Conservation (phyloP, 1,139 yeast genomes). For the Debaryomycetaceae sp. region DNA sequence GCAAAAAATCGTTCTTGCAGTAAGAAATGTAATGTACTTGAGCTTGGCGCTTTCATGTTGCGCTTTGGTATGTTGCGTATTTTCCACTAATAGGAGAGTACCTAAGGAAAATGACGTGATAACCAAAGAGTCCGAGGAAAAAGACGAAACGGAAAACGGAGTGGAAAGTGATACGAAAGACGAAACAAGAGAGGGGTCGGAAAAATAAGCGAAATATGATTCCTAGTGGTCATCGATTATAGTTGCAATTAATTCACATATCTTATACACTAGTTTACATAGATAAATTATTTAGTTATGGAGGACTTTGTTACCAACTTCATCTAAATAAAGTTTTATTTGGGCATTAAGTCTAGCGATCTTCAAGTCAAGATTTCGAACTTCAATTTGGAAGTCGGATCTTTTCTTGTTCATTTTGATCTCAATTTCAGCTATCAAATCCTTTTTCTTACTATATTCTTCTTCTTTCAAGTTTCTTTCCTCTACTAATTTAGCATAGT, state of each 20-base stretch:
- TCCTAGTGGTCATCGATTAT: background rate
- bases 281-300: background rate
- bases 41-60: conserved; percentile 31
- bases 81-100: conserved; percentile 36
- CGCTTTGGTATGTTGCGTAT: conserved; percentile 25
- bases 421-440: conserved; percentile 47
- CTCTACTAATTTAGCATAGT: conserved; percentile 46
- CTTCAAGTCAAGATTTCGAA: conserved; percentile 51
- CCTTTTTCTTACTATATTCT: conserved; percentile 47
- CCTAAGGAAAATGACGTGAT: conserved; percentile 32
- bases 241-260: conserved; percentile 1
- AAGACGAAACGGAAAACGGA: conserved; percentile 3
- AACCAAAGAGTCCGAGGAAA: conserved; percentile 13
- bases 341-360: conserved; percentile 54
- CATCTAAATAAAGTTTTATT: conserved; percentile 30
- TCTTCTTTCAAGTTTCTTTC: conserved; percentile 52
- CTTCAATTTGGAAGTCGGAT: conserved; percentile 50
- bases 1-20: conserved; percentile 32
- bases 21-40: conserved; percentile 40
- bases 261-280: conserved; percentile 6
- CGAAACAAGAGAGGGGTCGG: conserved; percentile 1
- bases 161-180: background rate
- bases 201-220: background rate
- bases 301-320: conserved; percentile 10
- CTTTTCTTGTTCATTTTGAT: conserved; percentile 41